Evolutionary conservation across 257 asterid genomes (phyloP).

Genomic region (Solanum habrochaites): DNA sequence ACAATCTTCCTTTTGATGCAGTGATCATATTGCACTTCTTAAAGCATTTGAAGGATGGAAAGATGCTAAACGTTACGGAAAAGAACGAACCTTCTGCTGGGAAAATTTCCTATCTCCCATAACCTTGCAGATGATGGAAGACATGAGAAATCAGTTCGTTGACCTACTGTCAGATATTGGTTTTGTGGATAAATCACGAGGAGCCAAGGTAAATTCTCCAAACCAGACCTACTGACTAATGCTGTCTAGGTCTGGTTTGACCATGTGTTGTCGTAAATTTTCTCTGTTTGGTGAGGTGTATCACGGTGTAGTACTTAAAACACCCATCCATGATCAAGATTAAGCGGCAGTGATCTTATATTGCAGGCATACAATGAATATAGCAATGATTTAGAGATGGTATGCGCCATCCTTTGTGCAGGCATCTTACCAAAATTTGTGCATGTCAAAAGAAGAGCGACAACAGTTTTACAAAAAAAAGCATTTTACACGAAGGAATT

Average conservation of each 20-base stretch:
- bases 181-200: slow-evolving; percentile 63
- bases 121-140: slow-evolving; percentile 84
- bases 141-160: slow-evolving; percentile 78
- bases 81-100: slow-evolving; percentile 74
- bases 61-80: slow-evolving; percentile 53
- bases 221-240: background rate
- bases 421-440: slow-evolving; percentile 94
- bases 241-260: background rate
- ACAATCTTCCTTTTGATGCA: slow-evolving; percentile 13
- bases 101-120: slow-evolving; percentile 73
- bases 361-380: slow-evolving; percentile 67
- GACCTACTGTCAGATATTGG: slow-evolving; percentile 82
- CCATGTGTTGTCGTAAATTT: background rate
- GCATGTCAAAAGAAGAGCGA: slow-evolving; percentile 93
- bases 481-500: slow-evolving; percentile 69
- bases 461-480: no score
- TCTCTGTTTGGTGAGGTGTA: background rate
- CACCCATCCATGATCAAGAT: background rate
- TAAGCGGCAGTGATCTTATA: background rate
- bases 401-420: slow-evolving; percentile 87
- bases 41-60: slow-evolving; percentile 96
- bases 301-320: background rate
- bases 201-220: slow-evolving; percentile 34
- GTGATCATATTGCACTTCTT: slow-evolving; percentile 91
- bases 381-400: slow-evolving; percentile 86